A percentile compares a stretch with the other conserved stretches of the same genome.
phyloP scores from a whole-genome alignment of 2,329 filamentous ascomycete species.

The Fonsecaea pugnacius region DNA sequence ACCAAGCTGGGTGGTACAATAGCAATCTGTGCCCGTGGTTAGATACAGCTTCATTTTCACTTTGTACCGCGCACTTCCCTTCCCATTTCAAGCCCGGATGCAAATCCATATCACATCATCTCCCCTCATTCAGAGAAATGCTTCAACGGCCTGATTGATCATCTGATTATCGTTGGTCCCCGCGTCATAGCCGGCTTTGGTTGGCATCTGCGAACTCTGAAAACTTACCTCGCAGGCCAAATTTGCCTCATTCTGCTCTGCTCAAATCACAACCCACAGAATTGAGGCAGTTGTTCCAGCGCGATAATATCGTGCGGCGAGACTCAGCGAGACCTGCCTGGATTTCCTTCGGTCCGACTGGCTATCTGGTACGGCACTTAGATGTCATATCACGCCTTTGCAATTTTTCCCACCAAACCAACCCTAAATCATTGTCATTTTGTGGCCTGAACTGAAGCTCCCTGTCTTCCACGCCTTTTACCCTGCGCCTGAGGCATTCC shows the following conservation, averaged over 20 bases:
- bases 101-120: slow-evolving; percentile 8
- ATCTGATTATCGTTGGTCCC: slow-evolving; percentile 16
- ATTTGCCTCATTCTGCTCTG: slow-evolving; percentile 1
- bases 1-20: slow-evolving; percentile 27
- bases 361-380: not conserved
- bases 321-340: slow-evolving; percentile 6
- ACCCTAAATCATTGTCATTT: not conserved
- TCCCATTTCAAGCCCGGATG: slow-evolving; percentile 19
- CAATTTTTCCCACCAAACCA: not conserved
- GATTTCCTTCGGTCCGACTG: slow-evolving; percentile 5
- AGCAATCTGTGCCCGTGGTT: slow-evolving; percentile 25
- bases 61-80: slow-evolving; percentile 18
- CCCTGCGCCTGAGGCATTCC: not conserved
- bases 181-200: slow-evolving; percentile 9
- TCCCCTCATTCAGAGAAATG: slow-evolving; percentile 14
- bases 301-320: not conserved
- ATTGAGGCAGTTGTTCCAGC: not conserved
- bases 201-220: slow-evolving; percentile 7
- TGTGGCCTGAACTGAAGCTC: not conserved
- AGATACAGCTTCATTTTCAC: slow-evolving; percentile 12
- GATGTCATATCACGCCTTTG: slow-evolving; percentile 10
- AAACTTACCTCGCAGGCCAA: not conserved
- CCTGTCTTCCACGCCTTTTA: not conserved
- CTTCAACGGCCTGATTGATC: slow-evolving; percentile 18
- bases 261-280: not conserved